phyloP scores from a whole-genome alignment of 257 asterid species.

The Cinchona pubescens region DNA sequence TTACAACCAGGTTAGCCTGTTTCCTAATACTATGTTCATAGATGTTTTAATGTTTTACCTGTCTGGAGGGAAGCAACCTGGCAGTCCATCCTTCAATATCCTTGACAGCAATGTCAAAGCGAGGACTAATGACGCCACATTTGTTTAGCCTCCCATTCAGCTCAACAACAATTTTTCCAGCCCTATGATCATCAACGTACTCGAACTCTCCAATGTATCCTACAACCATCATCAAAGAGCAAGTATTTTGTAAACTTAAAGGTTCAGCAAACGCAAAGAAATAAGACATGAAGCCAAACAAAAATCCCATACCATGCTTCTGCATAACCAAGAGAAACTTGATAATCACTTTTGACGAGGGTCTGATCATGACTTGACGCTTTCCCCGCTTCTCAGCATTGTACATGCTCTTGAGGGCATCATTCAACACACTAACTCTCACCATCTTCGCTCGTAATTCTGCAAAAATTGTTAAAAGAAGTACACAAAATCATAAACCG shows the following conservation, averaged over 20 bases:
- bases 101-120: conserved; percentile 36
- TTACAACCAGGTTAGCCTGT: background rate
- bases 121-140: conserved; percentile 44
- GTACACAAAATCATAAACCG: background rate
- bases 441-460: conserved; percentile 25
- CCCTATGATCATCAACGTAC: conserved; percentile 35
- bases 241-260: background rate
- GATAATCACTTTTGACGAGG: conserved; percentile 37
- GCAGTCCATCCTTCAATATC: conserved; percentile 45
- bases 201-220: conserved; percentile 42
- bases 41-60: conserved; percentile 14
- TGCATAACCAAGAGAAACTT: conserved; percentile 41
- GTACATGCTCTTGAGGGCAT: conserved; percentile 42
- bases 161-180: conserved; percentile 40
- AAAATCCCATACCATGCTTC: conserved; percentile 29
- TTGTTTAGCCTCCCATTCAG: conserved; percentile 39
- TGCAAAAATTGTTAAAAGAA: background rate
- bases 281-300: too few relatives aligned
- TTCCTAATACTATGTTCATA: background rate
- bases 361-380: conserved; percentile 42
- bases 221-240: conserved; percentile 1
- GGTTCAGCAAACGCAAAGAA: background rate
- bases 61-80: conserved; percentile 41
- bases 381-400: conserved; percentile 41
- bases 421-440: conserved; percentile 38